A percentile compares a stretch with the other conserved stretches of the same genome.
Evolutionary conservation across 179 eudicot species (phyloP).

Genomic region (Spergularia azorica): DNA sequence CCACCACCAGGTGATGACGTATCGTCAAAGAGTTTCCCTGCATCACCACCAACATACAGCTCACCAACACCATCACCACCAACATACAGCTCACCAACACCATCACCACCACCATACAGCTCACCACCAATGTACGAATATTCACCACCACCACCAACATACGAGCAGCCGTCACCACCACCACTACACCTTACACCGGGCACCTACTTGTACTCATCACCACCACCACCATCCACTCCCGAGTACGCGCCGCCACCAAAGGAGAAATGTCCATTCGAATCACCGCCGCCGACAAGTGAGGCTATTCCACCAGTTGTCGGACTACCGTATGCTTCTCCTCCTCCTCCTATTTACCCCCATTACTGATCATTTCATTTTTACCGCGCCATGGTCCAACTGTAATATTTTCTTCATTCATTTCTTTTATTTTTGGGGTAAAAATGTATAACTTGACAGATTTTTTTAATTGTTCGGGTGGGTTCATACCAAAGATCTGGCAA

Average conservation of each 20-base stretch:
- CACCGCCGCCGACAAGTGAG: too few species aligned
- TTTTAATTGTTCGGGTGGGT: slow-evolving; percentile 7
- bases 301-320: slow-evolving; percentile 29
- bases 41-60: slow-evolving; percentile 3
- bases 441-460: slow-evolving; percentile 13
- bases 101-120: too few species aligned
- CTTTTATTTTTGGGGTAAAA: background rate
- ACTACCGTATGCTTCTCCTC: slow-evolving; percentile 33
- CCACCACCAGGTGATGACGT: slow-evolving; percentile 9
- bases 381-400: background rate
- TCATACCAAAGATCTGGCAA: slow-evolving; percentile 1
- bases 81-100: background rate
- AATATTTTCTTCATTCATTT: slow-evolving; percentile 25
- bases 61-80: background rate
- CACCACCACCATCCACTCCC: slow-evolving; percentile 1
- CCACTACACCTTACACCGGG: slow-evolving; percentile 1
- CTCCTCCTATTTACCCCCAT: slow-evolving; percentile 34
- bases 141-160: too few species aligned
- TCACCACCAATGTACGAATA: too few species aligned
- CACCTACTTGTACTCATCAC: slow-evolving; percentile 7
- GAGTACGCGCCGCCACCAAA: too few species aligned
- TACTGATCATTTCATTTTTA: slow-evolving; percentile 18
- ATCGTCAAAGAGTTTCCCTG: slow-evolving; percentile 10
- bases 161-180: slow-evolving; percentile 1
- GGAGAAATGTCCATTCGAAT: too few species aligned